Evolutionary conservation across 495 filamentous ascomycete species (phyloP), one percentile per base, ranked within the genome.

Genomic region (Penicillium psychrofluorescens): DNA sequence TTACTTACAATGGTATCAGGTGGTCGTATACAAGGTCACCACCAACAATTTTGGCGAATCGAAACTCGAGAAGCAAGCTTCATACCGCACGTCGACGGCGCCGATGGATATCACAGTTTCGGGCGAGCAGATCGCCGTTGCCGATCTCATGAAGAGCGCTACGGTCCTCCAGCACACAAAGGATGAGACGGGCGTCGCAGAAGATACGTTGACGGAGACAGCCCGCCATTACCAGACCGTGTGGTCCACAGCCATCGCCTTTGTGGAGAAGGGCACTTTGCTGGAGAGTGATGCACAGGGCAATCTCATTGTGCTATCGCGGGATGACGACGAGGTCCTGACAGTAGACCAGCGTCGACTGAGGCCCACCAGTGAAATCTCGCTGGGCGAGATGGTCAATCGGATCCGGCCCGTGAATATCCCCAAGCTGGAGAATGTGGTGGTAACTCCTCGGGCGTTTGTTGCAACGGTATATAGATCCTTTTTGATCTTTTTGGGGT

Each of bases 101-200:
- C 94, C 92, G 2, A 78, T 94, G 22, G 87, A 94, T 55, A 49
- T 99, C n/a, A 75, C 80, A 10, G 74, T 95, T 8, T 71, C 73
- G 11, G 79, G 66, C 11, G 75, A 85, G 44, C 8, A 78, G 27
- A 91, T 97, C 48, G 85, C 85, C 0, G 81, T 99, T 5, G 86
- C 83, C 1, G 92, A 99, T 53, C 68, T 99, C 33, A 97, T 95
- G 89, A 95, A 96, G 69, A 91, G 86, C 29, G 68, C 92, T 32
- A 84, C 85, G 11, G 59, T 97, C 8, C 68, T 95, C 9, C 66
- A 88, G 55, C 90, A 80, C 53, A 52, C 66, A 30, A 62, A 51
- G 28, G 72, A 62, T 0, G 56, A 66, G 22, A 22, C 22, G 6
- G 22, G 22, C 3, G 22, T 22, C 22, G 22, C 22, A 7, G 50